These are phyloP conservation scores for Aureobasidium sp. DNA, from an alignment of 2,329 filamentous ascomycete genomes.

Conservation along the genomic window DNA sequence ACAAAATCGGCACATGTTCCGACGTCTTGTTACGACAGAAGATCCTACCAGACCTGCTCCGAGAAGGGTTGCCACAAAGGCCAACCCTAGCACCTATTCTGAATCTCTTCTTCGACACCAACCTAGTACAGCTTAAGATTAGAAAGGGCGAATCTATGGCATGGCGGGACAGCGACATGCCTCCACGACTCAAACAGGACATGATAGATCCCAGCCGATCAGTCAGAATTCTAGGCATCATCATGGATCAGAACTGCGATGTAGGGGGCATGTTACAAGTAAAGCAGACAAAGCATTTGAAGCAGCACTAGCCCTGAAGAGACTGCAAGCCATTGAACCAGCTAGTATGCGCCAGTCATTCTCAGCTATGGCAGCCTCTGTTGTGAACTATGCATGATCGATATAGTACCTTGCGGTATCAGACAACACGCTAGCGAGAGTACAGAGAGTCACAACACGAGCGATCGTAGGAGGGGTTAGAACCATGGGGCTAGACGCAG, in stretches of 20 bases:
- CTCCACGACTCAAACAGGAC: neutral
- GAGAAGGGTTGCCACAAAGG: too few species aligned
- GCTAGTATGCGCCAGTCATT: neutral
- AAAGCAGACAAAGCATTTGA: neutral
- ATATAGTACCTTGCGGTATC: neutral
- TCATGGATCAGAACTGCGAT: neutral
- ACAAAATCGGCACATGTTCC: too few species aligned
- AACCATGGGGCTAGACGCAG: neutral
- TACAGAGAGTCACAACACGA: neutral
- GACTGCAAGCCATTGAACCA: slow-evolving; percentile 9
- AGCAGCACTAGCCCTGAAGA: slow-evolving; percentile 12
- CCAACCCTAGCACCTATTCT: too few species aligned
- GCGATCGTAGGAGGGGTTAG: neutral
- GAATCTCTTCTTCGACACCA: too few species aligned
- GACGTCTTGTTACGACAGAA: too few species aligned
- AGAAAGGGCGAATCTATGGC: too few species aligned
- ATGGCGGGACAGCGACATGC: neutral
- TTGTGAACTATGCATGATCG: neutral
- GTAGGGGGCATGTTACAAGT: neutral
- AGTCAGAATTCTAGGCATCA: neutral
- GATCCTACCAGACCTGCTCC: too few species aligned
- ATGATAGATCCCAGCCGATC: neutral
- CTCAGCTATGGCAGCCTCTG: neutral
- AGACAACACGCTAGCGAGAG: neutral
- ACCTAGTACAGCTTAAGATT: slow-evolving; percentile 23